These are phyloP conservation scores for Herpotrichia juniperi DNA, from an alignment of 2,329 filamentous ascomycete species.

Conservation along the genomic window DNA sequence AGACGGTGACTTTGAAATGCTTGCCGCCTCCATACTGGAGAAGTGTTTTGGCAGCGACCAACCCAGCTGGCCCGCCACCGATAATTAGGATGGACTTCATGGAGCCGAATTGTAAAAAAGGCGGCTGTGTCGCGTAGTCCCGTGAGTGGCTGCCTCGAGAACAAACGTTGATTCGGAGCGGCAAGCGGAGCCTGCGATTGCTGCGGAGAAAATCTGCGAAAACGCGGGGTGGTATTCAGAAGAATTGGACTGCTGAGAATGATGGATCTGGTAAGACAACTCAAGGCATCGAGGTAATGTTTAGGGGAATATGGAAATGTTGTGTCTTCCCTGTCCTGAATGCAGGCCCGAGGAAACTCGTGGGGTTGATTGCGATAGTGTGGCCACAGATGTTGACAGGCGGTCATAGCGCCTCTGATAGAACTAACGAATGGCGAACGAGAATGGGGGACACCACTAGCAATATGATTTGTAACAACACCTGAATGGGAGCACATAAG, in stretches of 20 bases:
- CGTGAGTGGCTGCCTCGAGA: not conserved
- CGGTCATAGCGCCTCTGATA: not conserved
- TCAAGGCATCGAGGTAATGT: not conserved
- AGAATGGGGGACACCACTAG: not conserved
- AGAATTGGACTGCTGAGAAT: not conserved
- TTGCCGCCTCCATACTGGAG: constrained; percentile 61
- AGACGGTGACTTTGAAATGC: constrained; percentile 70
- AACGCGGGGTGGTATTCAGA: not conserved
- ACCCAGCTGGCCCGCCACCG: constrained; percentile 52
- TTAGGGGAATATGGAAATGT: not conserved
- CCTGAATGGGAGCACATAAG: no score
- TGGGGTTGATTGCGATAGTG: not conserved
- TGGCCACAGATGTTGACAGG: not conserved
- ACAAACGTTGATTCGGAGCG: not conserved
- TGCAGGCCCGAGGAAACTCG: not conserved
- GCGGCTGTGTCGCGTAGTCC: not conserved
- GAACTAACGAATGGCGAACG: not conserved
- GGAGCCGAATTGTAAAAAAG: not conserved
- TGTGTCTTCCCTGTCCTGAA: not conserved
- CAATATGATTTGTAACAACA: not conserved
- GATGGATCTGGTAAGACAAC: not conserved
- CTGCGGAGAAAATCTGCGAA: not conserved
- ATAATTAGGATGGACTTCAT: constrained; percentile 49
- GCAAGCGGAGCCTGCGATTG: not conserved
- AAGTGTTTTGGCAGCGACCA: constrained; percentile 67